These are phyloP conservation scores for Hyphopichia wangnamkhiaoensis DNA, from an alignment of 1,139 yeast genomes.

Conservation along the genomic window DNA sequence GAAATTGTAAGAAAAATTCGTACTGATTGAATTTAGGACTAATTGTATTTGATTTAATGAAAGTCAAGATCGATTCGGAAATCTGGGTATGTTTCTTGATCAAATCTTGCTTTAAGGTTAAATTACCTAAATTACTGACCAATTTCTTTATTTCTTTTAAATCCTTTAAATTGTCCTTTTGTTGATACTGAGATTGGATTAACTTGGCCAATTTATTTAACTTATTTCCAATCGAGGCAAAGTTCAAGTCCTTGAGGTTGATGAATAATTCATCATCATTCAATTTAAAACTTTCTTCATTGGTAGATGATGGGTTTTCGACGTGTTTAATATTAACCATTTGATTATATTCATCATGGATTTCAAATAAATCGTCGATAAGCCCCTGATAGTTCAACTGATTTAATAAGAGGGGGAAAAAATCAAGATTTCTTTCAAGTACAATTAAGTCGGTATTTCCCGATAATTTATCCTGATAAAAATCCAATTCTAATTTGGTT, in stretches of 20 bases:
- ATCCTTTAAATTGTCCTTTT: slow-evolving; percentile 46
- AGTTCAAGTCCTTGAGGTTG: slow-evolving; percentile 65
- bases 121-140: slow-evolving; percentile 66
- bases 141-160: slow-evolving; percentile 69
- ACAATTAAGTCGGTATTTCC: slow-evolving; percentile 66
- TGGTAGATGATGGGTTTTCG: slow-evolving; percentile 6
- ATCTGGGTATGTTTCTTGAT: slow-evolving; percentile 75
- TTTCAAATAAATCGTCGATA: slow-evolving; percentile 67
- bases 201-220: slow-evolving; percentile 71
- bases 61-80: slow-evolving; percentile 65
- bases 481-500: slow-evolving; percentile 38
- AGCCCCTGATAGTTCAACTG: slow-evolving; percentile 85
- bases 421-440: slow-evolving; percentile 76
- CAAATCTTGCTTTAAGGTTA: slow-evolving; percentile 68
- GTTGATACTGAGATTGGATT: slow-evolving; percentile 69
- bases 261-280: slow-evolving; percentile 36
- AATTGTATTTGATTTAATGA: slow-evolving; percentile 40
- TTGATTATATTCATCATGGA: slow-evolving; percentile 49
- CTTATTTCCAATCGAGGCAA: slow-evolving; percentile 75
- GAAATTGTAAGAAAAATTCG: slow-evolving; percentile 62
- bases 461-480: slow-evolving; percentile 32
- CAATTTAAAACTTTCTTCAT: slow-evolving; percentile 13
- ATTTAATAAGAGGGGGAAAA: slow-evolving; percentile 65
- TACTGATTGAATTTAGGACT: slow-evolving; percentile 36
- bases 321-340: slow-evolving; percentile 29